These are phyloP conservation scores for Hypoxylon crocopeplum DNA, from an alignment of 495 filamentous ascomycete species.

Conservation along the genomic window DNA sequence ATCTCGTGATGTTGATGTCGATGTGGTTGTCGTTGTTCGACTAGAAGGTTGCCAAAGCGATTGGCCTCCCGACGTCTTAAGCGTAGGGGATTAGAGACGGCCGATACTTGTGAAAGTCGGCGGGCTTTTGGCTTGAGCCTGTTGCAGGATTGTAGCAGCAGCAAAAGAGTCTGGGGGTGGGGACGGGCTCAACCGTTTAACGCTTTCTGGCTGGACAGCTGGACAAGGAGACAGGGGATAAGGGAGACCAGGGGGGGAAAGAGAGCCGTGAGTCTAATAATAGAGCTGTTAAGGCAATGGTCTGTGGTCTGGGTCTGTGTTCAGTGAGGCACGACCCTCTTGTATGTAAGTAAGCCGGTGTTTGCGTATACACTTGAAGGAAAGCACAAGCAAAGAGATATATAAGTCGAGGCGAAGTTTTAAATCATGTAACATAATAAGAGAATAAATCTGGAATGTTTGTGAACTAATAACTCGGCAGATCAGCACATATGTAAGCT, in stretches of 20 bases:
- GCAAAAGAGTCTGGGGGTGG: background rate
- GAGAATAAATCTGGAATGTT: no score
- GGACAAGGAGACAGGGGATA: background rate
- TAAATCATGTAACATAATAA: background rate
- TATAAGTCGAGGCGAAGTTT: no score
- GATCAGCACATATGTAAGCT: no score
- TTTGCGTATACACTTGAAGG: background rate
- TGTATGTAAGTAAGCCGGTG: background rate
- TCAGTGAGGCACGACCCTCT: background rate
- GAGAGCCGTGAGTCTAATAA: background rate
- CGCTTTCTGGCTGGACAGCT: background rate
- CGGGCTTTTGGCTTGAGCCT: no score
- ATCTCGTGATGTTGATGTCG: background rate
- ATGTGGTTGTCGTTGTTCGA: background rate
- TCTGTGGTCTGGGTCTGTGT: no score
- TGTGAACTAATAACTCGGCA: no score
- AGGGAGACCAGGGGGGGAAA: background rate
- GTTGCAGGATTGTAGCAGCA: no score
- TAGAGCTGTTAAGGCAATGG: background rate
- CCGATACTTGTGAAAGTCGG: no score
- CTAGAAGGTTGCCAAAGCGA: no score
- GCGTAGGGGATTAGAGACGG: no score
- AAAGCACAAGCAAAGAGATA: no score
- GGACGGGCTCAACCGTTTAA: background rate
- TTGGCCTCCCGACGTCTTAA: no score